These are phyloP conservation scores for Tetrahymena malaccensis DNA, from an alignment of 73 alveolate species.

Conservation along the genomic window DNA sequence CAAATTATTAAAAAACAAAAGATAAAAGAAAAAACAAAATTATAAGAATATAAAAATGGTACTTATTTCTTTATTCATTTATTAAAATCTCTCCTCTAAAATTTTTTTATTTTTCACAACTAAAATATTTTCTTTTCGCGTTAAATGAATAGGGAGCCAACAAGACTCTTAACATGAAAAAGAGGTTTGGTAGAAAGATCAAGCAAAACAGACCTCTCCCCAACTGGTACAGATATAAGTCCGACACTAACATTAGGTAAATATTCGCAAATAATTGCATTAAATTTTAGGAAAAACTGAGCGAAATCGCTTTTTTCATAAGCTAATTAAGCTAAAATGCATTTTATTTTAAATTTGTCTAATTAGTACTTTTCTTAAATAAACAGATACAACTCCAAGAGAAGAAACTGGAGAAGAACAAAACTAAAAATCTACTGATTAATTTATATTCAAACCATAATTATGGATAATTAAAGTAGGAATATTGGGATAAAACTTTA, in stretches of 20 bases:
- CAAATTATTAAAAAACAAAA: background rate
- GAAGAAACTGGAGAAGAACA: constrained; percentile 97
- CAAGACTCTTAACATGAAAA: constrained; percentile 69
- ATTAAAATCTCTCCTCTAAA: background rate
- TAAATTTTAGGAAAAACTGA: background rate
- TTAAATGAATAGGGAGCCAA: constrained; percentile 45
- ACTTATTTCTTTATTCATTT: background rate
- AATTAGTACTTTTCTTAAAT: background rate
- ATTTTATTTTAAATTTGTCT: background rate
- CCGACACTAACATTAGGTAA: constrained; percentile 84
- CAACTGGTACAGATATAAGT: constrained; percentile 92
- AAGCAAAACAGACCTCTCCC: constrained; percentile 95
- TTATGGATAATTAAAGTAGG: background rate
- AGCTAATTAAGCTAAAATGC: background rate
- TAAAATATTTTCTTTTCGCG: background rate
- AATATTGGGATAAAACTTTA: background rate
- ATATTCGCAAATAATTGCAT: background rate
- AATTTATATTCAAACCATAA: background rate
- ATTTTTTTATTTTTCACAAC: background rate
- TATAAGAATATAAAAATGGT: background rate
- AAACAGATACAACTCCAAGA: constrained; percentile 78
- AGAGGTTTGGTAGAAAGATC: constrained; percentile 80
- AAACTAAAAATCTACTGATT: constrained; percentile 66
- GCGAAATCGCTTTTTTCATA: background rate
- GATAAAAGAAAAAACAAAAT: background rate